phyloP scores from a whole-genome alignment of 2,329 filamentous ascomycete genomes.

The Aspergillus fumigatiaffinis region DNA sequence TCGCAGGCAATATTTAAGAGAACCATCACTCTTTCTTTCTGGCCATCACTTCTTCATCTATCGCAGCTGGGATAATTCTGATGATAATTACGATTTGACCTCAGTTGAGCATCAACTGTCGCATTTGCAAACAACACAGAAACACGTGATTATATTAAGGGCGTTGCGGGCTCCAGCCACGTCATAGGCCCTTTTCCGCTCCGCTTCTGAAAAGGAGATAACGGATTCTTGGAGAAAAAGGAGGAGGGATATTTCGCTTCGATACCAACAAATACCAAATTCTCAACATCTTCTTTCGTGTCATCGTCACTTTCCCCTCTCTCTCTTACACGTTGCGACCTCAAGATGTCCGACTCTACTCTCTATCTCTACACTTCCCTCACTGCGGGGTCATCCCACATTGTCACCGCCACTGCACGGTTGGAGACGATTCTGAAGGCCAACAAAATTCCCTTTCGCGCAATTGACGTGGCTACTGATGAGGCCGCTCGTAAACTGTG shows the following conservation, averaged over 20 bases:
- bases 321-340: neutral
- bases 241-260: neutral
- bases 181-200: neutral
- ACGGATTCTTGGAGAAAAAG: neutral
- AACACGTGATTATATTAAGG: neutral
- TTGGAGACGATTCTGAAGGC: conserved; percentile 94
- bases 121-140: neutral
- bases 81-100: neutral
- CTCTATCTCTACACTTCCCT: conserved; percentile 96
- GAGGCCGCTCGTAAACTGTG: conserved; percentile 84
- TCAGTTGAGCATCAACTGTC: neutral
- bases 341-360: conserved; percentile 49
- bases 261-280: neutral
- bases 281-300: neutral
- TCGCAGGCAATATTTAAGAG: neutral
- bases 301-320: neutral
- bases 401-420: conserved; percentile 91
- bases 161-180: neutral
- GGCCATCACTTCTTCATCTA: neutral
- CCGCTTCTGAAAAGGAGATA: neutral
- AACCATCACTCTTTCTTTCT: neutral
- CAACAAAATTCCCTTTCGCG: conserved; percentile 90
- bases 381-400: conserved; percentile 91
- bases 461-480: conserved; percentile 85
- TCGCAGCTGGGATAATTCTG: neutral